phyloP scores from a whole-genome alignment of 179 eudicot genomes.

The Amaranthus tricolor region DNA sequence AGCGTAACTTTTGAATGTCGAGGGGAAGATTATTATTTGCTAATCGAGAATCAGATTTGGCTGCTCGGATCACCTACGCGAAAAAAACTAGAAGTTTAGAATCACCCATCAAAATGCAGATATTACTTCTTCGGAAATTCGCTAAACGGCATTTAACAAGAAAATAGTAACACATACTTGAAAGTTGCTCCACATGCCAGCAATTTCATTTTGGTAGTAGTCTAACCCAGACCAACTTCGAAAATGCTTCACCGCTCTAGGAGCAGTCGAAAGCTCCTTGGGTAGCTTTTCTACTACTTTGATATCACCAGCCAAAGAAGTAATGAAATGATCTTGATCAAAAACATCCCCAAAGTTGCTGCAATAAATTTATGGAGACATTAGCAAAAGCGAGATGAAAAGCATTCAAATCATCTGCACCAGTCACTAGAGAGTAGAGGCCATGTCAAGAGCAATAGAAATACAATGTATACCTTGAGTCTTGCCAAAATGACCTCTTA shows the following conservation, averaged over 20 bases:
- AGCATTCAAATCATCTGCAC: background rate
- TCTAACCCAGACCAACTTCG: slow-evolving; percentile 91
- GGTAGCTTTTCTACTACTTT: slow-evolving; percentile 68
- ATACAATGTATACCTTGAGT: slow-evolving; percentile 57
- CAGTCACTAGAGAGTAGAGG: slow-evolving; percentile 8
- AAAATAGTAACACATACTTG: slow-evolving; percentile 37
- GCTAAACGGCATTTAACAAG: slow-evolving; percentile 1
- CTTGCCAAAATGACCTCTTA: slow-evolving; percentile 96
- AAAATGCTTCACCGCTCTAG: slow-evolving; percentile 79
- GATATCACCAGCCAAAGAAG: slow-evolving; percentile 73
- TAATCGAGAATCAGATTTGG: slow-evolving; percentile 93
- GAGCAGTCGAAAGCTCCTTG: slow-evolving; percentile 51
- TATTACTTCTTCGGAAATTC: background rate
- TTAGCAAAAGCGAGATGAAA: slow-evolving; percentile 1
- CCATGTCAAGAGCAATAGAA: background rate
- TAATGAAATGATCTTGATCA: slow-evolving; percentile 80
- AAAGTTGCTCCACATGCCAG: slow-evolving; percentile 71
- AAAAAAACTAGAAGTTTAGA: slow-evolving; percentile 4
- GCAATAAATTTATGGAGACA: slow-evolving; percentile 33
- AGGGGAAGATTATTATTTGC: slow-evolving; percentile 90
- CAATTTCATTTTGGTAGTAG: slow-evolving; percentile 81
- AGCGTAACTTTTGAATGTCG: slow-evolving; percentile 86
- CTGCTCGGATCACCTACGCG: slow-evolving; percentile 82
- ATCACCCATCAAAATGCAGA: background rate
- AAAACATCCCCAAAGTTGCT: slow-evolving; percentile 95